phyloP scores from a whole-genome alignment of 2,329 filamentous ascomycete species.

The Colletotrichum sp. region DNA sequence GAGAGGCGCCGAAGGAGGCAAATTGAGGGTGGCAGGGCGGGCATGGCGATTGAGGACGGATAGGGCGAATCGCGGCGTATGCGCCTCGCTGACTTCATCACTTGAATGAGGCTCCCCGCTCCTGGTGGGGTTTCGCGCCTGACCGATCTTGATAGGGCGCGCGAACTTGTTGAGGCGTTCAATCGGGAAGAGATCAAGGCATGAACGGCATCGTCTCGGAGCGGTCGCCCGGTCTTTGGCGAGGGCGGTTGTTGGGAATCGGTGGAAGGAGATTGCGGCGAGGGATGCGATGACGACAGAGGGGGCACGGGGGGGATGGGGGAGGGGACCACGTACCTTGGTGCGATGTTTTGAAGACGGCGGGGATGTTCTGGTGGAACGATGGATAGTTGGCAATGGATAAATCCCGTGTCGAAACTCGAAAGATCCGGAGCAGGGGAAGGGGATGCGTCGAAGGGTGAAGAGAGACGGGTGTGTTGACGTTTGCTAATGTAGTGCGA shows the following conservation, averaged over 20 bases:
- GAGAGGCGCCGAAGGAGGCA: neutral
- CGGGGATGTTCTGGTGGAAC: slow-evolving; percentile 16
- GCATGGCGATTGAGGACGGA: neutral
- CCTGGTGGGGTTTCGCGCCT: slow-evolving; percentile 23
- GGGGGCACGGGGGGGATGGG: slow-evolving; percentile 31
- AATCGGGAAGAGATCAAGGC: slow-evolving; percentile 2
- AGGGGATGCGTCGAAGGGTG: slow-evolving; percentile 18
- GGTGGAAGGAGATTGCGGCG: slow-evolving; percentile 20
- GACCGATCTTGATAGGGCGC: slow-evolving; percentile 13
- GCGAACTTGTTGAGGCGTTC: slow-evolving; percentile 7
- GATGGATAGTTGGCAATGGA: slow-evolving; percentile 11
- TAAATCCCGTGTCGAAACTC: slow-evolving; percentile 11
- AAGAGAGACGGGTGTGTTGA: slow-evolving; percentile 26
- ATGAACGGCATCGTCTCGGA: neutral
- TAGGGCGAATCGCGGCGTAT: slow-evolving; percentile 8
- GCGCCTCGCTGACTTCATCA: slow-evolving; percentile 24
- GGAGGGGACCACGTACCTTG: slow-evolving; percentile 25
- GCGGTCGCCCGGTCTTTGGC: neutral
- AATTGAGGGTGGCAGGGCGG: neutral
- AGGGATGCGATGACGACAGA: slow-evolving; percentile 46
- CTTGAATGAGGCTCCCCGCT: slow-evolving; percentile 21
- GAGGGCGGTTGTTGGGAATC: slow-evolving; percentile 14
- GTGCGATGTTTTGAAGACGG: slow-evolving; percentile 20
- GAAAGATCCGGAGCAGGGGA: slow-evolving; percentile 17
- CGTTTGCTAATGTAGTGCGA: slow-evolving; percentile 27